A percentile compares a stretch with the other conserved stretches of the same genome.
phyloP scores from a whole-genome alignment of 805 yeast genomes.

The Metschnikowia peoriensis region DNA sequence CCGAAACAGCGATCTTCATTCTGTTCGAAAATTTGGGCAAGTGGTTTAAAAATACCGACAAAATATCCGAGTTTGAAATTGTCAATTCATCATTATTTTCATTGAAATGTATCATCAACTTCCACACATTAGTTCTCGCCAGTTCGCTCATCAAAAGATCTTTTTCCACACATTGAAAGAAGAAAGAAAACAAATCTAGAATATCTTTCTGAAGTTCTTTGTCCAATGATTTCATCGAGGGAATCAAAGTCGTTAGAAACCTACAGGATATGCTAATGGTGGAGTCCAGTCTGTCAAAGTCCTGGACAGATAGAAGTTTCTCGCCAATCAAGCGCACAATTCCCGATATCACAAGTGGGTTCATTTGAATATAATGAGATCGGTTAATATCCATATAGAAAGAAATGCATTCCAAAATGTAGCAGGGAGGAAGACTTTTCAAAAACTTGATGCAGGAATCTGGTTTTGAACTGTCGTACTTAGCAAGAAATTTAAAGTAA shows the following conservation, averaged over 20 bases:
- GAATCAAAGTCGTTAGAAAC: background rate
- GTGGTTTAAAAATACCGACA: slow-evolving; percentile 20
- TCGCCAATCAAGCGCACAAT: slow-evolving; percentile 33
- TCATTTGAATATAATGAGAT: background rate
- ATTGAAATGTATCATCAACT: slow-evolving; percentile 29
- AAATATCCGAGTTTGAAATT: slow-evolving; percentile 17
- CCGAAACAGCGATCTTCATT: slow-evolving; percentile 21
- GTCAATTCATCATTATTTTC: slow-evolving; percentile 24
- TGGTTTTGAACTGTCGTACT: slow-evolving; percentile 4
- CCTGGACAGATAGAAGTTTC: slow-evolving; percentile 25
- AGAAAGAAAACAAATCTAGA: slow-evolving; percentile 48
- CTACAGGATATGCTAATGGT: slow-evolving; percentile 18
- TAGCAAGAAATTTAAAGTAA: slow-evolving; percentile 11
- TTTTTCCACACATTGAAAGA: slow-evolving; percentile 39
- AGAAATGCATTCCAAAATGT: background rate
- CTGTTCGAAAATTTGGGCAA: slow-evolving; percentile 18
- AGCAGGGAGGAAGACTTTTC: background rate
- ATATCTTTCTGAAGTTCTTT: slow-evolving; percentile 34
- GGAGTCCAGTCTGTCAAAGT: slow-evolving; percentile 40
- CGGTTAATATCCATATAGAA: background rate
- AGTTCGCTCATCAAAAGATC: slow-evolving; percentile 39
- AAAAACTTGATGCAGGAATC: slow-evolving; percentile 1
- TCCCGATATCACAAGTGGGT: background rate
- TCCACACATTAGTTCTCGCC: slow-evolving; percentile 30
- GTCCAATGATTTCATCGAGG: background rate